These are phyloP conservation scores for Pyrenochaeta sp. DNA, from an alignment of 2,329 filamentous ascomycete species.

Conservation along the genomic window DNA sequence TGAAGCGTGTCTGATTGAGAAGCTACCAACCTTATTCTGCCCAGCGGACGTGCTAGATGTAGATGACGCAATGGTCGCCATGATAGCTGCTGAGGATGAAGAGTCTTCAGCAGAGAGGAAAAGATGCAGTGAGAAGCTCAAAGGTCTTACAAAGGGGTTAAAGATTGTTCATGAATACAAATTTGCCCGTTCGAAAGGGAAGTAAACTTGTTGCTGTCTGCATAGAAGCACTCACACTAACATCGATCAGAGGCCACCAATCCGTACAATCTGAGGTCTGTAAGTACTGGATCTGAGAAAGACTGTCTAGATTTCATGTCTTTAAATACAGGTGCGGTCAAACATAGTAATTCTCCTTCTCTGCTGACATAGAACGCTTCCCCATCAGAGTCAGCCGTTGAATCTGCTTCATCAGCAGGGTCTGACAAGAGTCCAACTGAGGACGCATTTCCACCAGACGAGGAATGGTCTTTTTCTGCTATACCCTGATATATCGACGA, in stretches of 20 bases:
- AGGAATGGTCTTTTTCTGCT: no score
- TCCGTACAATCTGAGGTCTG: background rate
- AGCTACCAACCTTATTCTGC: slow-evolving; percentile 37
- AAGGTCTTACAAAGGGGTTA: slow-evolving; percentile 10
- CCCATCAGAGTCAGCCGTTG: no score
- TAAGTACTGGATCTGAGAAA: background rate
- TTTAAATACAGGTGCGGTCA: no score
- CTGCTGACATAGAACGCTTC: no score
- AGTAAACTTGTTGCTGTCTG: background rate
- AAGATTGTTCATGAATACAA: background rate
- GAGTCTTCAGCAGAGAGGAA: slow-evolving; percentile 19
- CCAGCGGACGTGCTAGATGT: slow-evolving; percentile 31
- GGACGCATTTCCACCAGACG: no score
- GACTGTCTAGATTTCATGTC: no score
- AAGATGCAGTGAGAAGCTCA: slow-evolving; percentile 21
- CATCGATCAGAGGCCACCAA: background rate
- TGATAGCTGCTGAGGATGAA: slow-evolving; percentile 24
- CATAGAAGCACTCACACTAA: background rate
- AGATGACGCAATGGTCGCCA: slow-evolving; percentile 12
- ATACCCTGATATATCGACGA: no score
- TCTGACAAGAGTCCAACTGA: no score
- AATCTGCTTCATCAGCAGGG: no score
- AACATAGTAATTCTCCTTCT: no score
- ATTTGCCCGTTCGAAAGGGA: background rate
- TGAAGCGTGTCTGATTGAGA: slow-evolving; percentile 42